Percentiles rank a stretch among this genome's conserved stretches.
phyloP scores from a whole-genome alignment of 78 protist species.

The Creolimax fragrantissima region DNA sequence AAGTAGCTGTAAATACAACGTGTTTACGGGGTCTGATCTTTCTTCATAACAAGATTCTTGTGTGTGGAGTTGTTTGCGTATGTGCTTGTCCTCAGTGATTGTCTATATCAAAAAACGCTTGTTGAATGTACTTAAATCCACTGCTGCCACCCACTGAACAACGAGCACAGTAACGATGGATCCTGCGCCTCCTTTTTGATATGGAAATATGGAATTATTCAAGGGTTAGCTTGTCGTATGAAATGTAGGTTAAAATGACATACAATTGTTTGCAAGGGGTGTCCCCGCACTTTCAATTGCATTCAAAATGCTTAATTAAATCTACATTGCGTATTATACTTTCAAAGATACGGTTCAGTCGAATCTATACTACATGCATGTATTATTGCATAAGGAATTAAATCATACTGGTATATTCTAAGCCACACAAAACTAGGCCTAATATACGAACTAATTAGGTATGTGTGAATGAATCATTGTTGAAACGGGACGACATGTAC shows the following conservation, averaged over 20 bases:
- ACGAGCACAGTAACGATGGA: background rate
- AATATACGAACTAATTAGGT: too few relatives aligned
- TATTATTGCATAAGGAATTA: background rate
- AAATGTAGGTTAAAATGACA: background rate
- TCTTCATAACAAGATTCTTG: too few relatives aligned
- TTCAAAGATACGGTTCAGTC: background rate
- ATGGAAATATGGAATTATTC: background rate
- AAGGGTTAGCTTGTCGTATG: too few relatives aligned
- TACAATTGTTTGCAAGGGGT: background rate
- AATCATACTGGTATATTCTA: background rate
- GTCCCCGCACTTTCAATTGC: background rate
- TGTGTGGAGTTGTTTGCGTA: too few relatives aligned
- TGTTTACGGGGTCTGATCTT: too few relatives aligned
- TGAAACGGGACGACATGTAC: background rate
- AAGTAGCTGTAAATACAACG: too few relatives aligned
- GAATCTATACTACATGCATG: too few relatives aligned
- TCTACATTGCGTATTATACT: background rate
- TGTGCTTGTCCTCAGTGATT: too few relatives aligned
- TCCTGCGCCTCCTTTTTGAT: background rate
- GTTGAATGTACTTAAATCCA: slow-evolving; percentile 34
- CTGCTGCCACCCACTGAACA: slow-evolving; percentile 43
- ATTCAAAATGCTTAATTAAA: background rate
- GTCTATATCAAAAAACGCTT: too few relatives aligned
- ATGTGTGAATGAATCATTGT: too few relatives aligned
- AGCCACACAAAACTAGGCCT: background rate